A percentile compares a stretch with the other conserved stretches of the same genome.
phyloP scores from a whole-genome alignment of 352 stramenopile species.

The Phytophthora sp. region DNA sequence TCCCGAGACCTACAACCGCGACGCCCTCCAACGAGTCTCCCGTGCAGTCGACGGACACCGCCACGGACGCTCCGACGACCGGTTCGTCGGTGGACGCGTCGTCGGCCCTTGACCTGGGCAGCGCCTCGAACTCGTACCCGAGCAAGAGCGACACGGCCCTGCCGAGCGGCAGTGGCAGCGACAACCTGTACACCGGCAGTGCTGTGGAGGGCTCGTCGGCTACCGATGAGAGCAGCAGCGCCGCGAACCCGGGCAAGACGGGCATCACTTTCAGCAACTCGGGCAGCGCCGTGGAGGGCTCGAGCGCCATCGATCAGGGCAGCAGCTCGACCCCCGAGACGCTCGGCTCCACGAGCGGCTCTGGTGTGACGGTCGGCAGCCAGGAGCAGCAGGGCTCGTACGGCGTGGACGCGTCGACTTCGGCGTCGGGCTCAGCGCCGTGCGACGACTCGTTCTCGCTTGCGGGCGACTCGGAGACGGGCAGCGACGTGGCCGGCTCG shows the following conservation, averaged over 20 bases:
- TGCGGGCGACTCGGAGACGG: slow-evolving; percentile 3
- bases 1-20: slow-evolving; percentile 12
- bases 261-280: slow-evolving; percentile 11
- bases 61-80: background rate
- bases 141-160: slow-evolving; percentile 22
- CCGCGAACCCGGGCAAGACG: slow-evolving; percentile 1
- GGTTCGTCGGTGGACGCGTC: slow-evolving; percentile 13
- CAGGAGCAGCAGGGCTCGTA: slow-evolving; percentile 14
- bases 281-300: slow-evolving; percentile 17
- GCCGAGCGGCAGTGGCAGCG: slow-evolving; percentile 18
- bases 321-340: slow-evolving; percentile 10
- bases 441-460: slow-evolving; percentile 12
- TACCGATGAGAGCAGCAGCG: slow-evolving; percentile 8
- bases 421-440: slow-evolving; percentile 8
- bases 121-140: slow-evolving; percentile 2
- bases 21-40: slow-evolving; percentile 13
- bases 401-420: slow-evolving; percentile 8
- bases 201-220: slow-evolving; percentile 15
- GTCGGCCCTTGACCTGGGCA: slow-evolving; percentile 8
- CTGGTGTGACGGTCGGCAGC: slow-evolving; percentile 3
- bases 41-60: slow-evolving; percentile 5
- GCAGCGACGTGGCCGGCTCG: slow-evolving; percentile 22
- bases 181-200: slow-evolving; percentile 5
- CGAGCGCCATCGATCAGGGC: slow-evolving; percentile 13
- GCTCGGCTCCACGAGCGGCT: slow-evolving; percentile 1